Base-by-base conservation (phyloP, 257 asterid genomes). In the Solanum dulcamara region DNA sequence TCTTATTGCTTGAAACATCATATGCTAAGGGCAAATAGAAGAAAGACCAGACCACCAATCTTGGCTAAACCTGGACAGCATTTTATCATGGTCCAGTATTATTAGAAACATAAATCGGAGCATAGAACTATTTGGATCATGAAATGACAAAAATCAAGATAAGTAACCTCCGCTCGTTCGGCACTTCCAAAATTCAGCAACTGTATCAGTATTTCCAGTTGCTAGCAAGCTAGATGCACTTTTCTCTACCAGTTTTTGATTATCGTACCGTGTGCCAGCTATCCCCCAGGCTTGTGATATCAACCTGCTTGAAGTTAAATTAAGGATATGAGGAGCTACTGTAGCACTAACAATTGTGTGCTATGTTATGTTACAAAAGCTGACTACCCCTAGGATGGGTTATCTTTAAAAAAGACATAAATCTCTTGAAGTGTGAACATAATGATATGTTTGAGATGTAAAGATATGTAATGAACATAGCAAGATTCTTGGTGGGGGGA, bases 211-310 rank as follows among this genome's bases (percentile, higher is more conserved):
- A 70, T 89, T 30, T 88, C 88, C 90, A 74, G 85, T 89, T 50
- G 93, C 88, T 2, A 95, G 90, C 89, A 95, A 85, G 77, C 68
- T 83, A 37, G 95, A 92, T 75, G 96, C 91, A 87, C 88, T 90
- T 91, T 90, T 94, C 91, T 88, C 89, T 24, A 87, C 91, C 86
- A 94, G 91, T 88, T 94, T 92, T 80, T 96, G 85, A 85, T 93
- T 93, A 85, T 85, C 93, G 30, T 93, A 93, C 85, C 98, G 92
- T 53, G 88, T 89, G 71, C 98, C 96, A 28, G 97, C 96, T 86
- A 91, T 88, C 90, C 89, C 94, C 98, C 98, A 95, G 84, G 96
- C 97, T 88, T 92, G 90, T 38, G 95, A 90, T 87, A 92, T 87
- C 83, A 94, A 96, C 90, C 98, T 95, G 86, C 64, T 50, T 44